Evolutionary conservation across 345 rosid genomes (phyloP).

Genomic region (Cardamine occulta): DNA sequence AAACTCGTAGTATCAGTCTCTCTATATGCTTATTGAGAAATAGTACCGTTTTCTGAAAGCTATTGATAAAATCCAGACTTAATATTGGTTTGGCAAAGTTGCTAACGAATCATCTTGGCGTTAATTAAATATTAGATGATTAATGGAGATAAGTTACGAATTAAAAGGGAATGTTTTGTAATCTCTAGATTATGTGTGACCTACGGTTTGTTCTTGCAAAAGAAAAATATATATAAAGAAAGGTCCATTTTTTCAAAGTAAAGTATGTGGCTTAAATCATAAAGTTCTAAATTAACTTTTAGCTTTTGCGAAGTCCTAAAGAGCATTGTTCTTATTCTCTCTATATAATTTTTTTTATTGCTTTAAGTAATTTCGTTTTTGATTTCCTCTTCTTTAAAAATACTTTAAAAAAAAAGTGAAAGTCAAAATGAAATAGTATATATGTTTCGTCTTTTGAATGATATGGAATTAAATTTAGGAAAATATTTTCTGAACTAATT

Average conservation of each 20-base stretch:
- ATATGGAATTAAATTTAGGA: background rate
- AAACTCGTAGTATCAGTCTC: too few relatives aligned
- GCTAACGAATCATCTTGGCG: background rate
- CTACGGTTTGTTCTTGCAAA: conserved; percentile 33
- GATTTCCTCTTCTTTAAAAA: background rate
- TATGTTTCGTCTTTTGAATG: background rate
- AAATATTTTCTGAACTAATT: conserved; percentile 4
- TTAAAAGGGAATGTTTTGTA: conserved; percentile 1
- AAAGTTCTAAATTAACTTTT: conserved; percentile 9
- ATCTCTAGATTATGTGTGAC: conserved; percentile 39
- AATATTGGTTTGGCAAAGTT: background rate
- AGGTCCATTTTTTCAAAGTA: conserved; percentile 10
- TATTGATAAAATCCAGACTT: conserved; percentile 1
- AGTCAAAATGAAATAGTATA: background rate
- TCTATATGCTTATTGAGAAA: too few relatives aligned
- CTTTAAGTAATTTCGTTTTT: background rate
- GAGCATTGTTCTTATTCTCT: conserved; percentile 38
- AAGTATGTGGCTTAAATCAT: conserved; percentile 25
- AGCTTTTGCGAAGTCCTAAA: conserved; percentile 37
- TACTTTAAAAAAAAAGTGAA: background rate
- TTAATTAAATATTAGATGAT: background rate
- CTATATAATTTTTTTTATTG: background rate
- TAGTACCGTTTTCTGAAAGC: background rate
- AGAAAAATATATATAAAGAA: background rate
- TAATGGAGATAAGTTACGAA: conserved; percentile 18